Evolutionary conservation across 352 stramenopile species (phyloP), one percentile per base, ranked within the genome.

Genomic region (Globisporangium echinulatum): DNA sequence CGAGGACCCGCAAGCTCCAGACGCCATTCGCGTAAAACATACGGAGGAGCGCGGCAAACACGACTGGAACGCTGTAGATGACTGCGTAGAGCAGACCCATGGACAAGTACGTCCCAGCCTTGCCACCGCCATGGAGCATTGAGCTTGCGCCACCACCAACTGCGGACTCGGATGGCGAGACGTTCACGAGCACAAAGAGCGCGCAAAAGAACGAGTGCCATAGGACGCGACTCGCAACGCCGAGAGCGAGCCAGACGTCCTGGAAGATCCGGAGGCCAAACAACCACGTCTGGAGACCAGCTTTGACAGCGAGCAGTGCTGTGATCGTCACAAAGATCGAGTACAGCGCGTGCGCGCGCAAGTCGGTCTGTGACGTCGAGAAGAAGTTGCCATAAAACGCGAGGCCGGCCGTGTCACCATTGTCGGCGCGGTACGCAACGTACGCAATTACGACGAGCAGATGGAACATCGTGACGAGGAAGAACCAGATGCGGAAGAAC

Each of bases 401-500:
- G 15, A 90, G 60, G 0, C 85, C 82, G 1, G 62, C 65, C 0
- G 64, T 56, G 15, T 75, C 70, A 37, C 84, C 69, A 11, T 70
- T 68, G 39, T 88, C 71, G 0, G 81, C 73, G 62, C 85, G 83
- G 66, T 92, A 90, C 36, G 74, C 59, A 10, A 92, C 71, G 58
- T 92, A 94, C 8, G 71, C 66, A 51, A 94, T 67, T 11, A 81
- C 79, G 7, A 90, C 65, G 38, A 90, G 64, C 1, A 77, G 17
- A 66, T 92, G 83, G 49, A 94, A 89, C 46, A 79, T 67, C 10
- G 90, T 71, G 10, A 94, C 59, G 17, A 92, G 61, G 65, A 92
- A 94, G 68, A 87, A 93, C 75, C 79, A 94, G 51, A 93, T 66
- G 10, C 85, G 76, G 61, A 90, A 93, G 54, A 91, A 94, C 2